Evolutionary conservation across 768 basidiomycete species (phyloP).

Genomic region (Porphyrellus cyaneotinctus): DNA sequence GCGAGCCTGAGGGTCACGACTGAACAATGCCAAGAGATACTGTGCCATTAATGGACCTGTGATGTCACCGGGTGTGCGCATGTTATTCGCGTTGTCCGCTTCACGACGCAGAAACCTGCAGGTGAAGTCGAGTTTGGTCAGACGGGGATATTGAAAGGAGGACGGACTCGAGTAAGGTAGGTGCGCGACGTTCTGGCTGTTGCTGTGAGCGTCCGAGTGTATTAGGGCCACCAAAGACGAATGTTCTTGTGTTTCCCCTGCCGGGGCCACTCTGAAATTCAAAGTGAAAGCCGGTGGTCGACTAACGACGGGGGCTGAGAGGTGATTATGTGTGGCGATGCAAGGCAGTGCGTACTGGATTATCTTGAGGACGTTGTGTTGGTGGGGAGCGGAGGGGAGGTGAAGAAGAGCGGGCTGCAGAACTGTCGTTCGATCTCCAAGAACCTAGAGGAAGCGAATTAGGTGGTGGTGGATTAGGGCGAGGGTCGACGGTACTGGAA

Average conservation of each 20-base stretch:
- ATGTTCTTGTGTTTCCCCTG: conserved; percentile 30
- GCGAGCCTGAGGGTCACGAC: conserved; percentile 25
- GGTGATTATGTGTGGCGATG: neutral
- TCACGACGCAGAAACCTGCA: conserved; percentile 36
- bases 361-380: conserved; percentile 14
- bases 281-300: conserved; percentile 31
- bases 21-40: conserved; percentile 63
- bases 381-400: conserved; percentile 16
- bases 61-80: conserved; percentile 38
- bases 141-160: neutral
- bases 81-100: conserved; percentile 9
- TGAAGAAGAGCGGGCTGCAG: neutral
- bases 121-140: neutral
- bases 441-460: conserved; percentile 5
- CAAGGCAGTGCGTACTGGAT: conserved; percentile 9
- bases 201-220: conserved; percentile 21
- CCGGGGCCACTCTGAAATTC: conserved; percentile 33
- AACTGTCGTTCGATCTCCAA: neutral
- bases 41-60: conserved; percentile 65
- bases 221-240: conserved; percentile 36
- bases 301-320: conserved; percentile 4
- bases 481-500: conserved; percentile 25
- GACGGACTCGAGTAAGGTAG: conserved; percentile 54
- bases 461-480: neutral
- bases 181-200: conserved; percentile 27